Evolutionary conservation across 2,329 filamentous ascomycete genomes (phyloP), one percentile per base, ranked within the genome.

Genomic region (Paraconiothyrium sp.): DNA sequence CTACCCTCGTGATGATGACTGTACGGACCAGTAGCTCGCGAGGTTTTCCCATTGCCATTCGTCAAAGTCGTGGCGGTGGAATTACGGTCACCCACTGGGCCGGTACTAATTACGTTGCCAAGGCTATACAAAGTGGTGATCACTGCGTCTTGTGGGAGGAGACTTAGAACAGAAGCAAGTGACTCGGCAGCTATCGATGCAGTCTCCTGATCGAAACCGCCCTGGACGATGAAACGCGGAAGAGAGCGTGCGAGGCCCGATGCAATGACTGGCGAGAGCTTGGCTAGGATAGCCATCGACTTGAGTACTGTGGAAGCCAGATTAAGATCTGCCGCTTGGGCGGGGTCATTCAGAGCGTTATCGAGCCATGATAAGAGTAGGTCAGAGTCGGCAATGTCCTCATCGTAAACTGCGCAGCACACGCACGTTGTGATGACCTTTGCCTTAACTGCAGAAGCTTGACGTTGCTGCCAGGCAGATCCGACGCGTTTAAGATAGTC

Each of bases 111-210:
- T 4, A 97, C 91, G 75, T 99, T 99, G 22, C 95, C 95, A n/a
- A 99, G 85, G 0, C 93, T 95, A 79, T 99, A 99, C 10, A 99
- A 83, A 0, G 94, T 98, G 5, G 94, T 97, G 67, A 99, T 98
- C 39, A 97, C 87, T 39, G 93, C 90, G 81, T 99, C 95, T 70
- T 97, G 92, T 1, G 95, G 97, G 13, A 98, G 85, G 71, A 90
- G 85, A 68, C 90, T 90, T 58, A 99, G 83, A 20, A 96, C 89
- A 67, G 90, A 90, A 2, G 94, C 93, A 37, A 99, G 83, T 69
- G 91, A 95, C 67, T 89, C 88, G n/a, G 94, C 93, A 32, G 94
- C 94, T 37, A 94, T 85, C 1, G 84, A 85, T 47, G 95, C 89
- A 13, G 89, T 92, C 32, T 86, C 83, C 16, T 88, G 86, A 59